These are phyloP conservation scores for Stentor roeselii DNA, from an alignment of 73 alveolate species.

Conservation along the genomic window DNA sequence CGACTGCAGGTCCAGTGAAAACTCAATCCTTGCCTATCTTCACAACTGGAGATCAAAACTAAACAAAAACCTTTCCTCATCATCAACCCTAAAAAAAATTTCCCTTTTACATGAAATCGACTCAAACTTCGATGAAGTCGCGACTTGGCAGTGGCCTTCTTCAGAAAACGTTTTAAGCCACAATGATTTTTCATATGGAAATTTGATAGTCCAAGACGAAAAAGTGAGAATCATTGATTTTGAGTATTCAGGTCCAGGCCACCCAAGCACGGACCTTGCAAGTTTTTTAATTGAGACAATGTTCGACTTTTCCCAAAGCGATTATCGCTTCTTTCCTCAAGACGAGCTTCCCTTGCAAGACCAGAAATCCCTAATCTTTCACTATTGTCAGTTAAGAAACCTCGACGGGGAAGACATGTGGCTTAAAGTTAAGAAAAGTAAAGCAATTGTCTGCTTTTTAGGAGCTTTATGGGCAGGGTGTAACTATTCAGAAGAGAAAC, in stretches of 20 bases:
- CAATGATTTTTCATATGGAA: neutral
- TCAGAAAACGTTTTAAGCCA: neutral
- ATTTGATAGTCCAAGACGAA: neutral
- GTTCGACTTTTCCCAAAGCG: neutral
- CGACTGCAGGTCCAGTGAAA: neutral
- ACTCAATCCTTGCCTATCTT: neutral
- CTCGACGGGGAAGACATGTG: neutral
- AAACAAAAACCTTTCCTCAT: too few relatives aligned
- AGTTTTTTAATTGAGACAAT: neutral
- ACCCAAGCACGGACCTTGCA: neutral
- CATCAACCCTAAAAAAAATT: too few relatives aligned
- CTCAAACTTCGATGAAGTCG: too few relatives aligned
- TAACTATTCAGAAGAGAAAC: neutral
- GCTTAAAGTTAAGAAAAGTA: neutral
- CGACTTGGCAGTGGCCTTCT: neutral
- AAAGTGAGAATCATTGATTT: neutral
- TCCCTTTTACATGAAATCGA: too few relatives aligned
- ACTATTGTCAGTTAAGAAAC: too few relatives aligned
- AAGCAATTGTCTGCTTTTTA: neutral
- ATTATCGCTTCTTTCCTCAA: neutral
- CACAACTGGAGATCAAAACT: slow-evolving; percentile 7
- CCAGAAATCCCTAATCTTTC: neutral
- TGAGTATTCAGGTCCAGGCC: neutral
- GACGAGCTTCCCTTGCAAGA: neutral
- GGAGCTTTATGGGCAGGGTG: neutral